Conservation (phyloP, 768 basidiomycete genomes). For the Termitomyces sp. region DNA sequence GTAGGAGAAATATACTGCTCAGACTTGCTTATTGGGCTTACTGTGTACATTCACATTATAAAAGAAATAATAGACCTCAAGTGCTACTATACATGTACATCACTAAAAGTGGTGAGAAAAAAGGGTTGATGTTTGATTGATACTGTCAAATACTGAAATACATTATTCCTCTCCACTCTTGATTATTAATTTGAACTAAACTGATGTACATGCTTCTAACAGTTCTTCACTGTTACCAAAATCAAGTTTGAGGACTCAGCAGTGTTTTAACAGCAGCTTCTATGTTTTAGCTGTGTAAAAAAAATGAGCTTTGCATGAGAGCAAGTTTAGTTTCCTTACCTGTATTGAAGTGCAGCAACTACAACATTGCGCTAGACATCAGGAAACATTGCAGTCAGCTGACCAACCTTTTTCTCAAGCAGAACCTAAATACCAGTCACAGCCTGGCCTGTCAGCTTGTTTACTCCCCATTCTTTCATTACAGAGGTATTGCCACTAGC, state of each 20-base stretch:
- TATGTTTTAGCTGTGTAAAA: slow-evolving; percentile 53
- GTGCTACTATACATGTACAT: no score
- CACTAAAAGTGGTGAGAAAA: no score
- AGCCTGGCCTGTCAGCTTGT: slow-evolving; percentile 65
- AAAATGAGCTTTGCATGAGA: no score
- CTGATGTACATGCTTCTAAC: no score
- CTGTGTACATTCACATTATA: no score
- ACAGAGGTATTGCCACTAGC: slow-evolving; percentile 38
- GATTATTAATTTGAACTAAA: no score
- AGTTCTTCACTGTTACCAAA: neutral
- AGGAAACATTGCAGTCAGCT: slow-evolving; percentile 81
- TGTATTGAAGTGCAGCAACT: slow-evolving; percentile 74
- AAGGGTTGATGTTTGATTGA: slow-evolving; percentile 17
- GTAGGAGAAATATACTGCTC: slow-evolving; percentile 79
- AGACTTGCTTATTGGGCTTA: no score
- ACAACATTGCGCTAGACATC: slow-evolving; percentile 67
- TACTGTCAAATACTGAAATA: slow-evolving; percentile 12
- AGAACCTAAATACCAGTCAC: slow-evolving; percentile 62
- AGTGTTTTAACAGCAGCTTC: slow-evolving; percentile 81
- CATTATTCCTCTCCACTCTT: neutral
- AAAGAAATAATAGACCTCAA: no score
- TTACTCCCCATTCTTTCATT: slow-evolving; percentile 74
- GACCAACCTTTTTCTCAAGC: slow-evolving; percentile 67
- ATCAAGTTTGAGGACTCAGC: slow-evolving; percentile 42
- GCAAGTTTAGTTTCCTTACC: slow-evolving; percentile 31